Evolutionary conservation across 1,139 yeast genomes (phyloP).

Genomic region (Ashbya aceris): DNA sequence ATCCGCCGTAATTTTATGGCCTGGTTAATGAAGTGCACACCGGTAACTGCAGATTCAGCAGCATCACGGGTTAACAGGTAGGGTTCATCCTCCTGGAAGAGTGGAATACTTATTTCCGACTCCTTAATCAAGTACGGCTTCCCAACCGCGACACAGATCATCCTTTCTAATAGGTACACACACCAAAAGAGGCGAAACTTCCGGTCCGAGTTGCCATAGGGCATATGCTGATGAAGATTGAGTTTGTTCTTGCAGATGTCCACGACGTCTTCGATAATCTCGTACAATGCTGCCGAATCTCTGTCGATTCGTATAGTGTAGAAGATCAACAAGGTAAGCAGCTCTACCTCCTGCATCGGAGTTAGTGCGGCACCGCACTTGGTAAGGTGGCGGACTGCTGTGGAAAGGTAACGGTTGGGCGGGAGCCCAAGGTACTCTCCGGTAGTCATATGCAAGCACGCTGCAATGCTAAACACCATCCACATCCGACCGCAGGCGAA

Average conservation of each 20-base stretch:
- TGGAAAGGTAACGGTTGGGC: conserved; percentile 43
- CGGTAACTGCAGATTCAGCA: conserved; percentile 10
- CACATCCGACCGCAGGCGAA: conserved; percentile 44
- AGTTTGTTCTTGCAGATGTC: conserved; percentile 32
- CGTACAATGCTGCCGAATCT: conserved; percentile 43
- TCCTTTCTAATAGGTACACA: conserved; percentile 44
- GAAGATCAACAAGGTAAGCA: conserved; percentile 40
- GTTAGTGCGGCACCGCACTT: conserved; percentile 34
- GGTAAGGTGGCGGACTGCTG: conserved; percentile 46
- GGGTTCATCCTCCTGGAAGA: conserved; percentile 29
- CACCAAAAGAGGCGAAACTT: conserved; percentile 51
- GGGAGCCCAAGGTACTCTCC: conserved; percentile 43
- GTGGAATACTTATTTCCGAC: conserved; percentile 39
- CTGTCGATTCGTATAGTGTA: conserved; percentile 49
- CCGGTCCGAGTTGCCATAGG: conserved; percentile 29
- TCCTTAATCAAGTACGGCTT: conserved; percentile 43
- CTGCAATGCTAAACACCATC: conserved; percentile 41
- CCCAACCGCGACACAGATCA: conserved; percentile 48
- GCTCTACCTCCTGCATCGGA: conserved; percentile 39
- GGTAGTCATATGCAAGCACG: conserved; percentile 40
- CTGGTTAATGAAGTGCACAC: conserved; percentile 43
- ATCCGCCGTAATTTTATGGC: conserved; percentile 43
- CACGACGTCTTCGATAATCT: conserved; percentile 43
- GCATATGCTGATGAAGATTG: conserved; percentile 32
- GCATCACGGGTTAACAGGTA: conserved; percentile 8